A percentile compares a stretch with the other conserved stretches of the same genome.
These are phyloP conservation scores for Trypethelium eluteriae DNA, from an alignment of 495 filamentous ascomycete genomes.

Conservation along the genomic window DNA sequence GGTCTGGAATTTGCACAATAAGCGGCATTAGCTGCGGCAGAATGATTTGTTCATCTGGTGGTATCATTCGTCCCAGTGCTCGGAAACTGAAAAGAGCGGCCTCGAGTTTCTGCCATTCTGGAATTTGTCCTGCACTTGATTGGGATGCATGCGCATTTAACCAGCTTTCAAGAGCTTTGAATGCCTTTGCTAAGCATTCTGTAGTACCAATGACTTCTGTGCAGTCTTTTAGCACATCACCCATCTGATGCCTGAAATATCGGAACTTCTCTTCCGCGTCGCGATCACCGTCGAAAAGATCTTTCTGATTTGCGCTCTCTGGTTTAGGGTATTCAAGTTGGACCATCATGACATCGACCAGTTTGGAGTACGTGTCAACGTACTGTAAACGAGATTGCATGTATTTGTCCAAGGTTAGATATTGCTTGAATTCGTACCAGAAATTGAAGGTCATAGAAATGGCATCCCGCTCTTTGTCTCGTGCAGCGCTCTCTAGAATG, in stretches of 20 bases:
- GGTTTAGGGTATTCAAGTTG: slow-evolving; percentile 84
- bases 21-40: slow-evolving; percentile 84
- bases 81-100: slow-evolving; percentile 91
- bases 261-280: slow-evolving; percentile 96
- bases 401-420: slow-evolving; percentile 81
- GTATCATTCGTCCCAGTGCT: slow-evolving; percentile 96
- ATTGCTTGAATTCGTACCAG: slow-evolving; percentile 98
- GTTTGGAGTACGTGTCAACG: slow-evolving; percentile 69
- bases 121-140: slow-evolving; percentile 64
- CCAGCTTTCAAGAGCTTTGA: slow-evolving; percentile 77
- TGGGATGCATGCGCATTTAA: slow-evolving; percentile 70
- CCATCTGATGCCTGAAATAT: slow-evolving; percentile 93
- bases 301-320: slow-evolving; percentile 58
- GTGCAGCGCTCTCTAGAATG: slow-evolving; percentile 78
- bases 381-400: slow-evolving; percentile 67
- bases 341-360: slow-evolving; percentile 89
- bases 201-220: slow-evolving; percentile 91
- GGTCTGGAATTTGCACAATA: slow-evolving; percentile 86
- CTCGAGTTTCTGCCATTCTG: slow-evolving; percentile 93
- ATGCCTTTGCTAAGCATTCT: slow-evolving; percentile 82
- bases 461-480: slow-evolving; percentile 80
- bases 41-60: slow-evolving; percentile 74
- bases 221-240: slow-evolving; percentile 94
- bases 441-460: slow-evolving; percentile 89
- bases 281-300: slow-evolving; percentile 91